A percentile compares a stretch with the other conserved stretches of the same genome.
phyloP scores from a whole-genome alignment of 2,329 filamentous ascomycete species.

The Aspergillus ustus region DNA sequence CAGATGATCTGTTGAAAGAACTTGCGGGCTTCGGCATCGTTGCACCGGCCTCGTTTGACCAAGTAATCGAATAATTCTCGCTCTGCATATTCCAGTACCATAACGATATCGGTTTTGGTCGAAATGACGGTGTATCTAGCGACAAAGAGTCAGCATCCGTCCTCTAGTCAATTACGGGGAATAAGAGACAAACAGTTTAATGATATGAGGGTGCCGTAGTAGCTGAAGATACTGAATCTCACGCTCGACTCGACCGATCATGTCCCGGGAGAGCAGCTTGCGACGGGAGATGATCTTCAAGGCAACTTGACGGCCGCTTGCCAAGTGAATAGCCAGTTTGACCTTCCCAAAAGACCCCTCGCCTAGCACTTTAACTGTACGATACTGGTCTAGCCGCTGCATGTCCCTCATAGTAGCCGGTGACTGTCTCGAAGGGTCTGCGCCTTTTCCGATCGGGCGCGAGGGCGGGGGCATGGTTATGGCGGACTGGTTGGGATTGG shows the following conservation, averaged over 20 bases:
- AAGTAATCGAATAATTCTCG: slow-evolving; percentile 98
- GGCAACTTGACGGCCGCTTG: slow-evolving; percentile 92
- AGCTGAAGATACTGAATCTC: slow-evolving; percentile 98
- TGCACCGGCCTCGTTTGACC: slow-evolving; percentile 88
- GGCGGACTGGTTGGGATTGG: slow-evolving; percentile 36
- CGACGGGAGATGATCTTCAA: slow-evolving; percentile 97
- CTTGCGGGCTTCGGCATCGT: slow-evolving; percentile 87
- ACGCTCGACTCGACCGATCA: slow-evolving; percentile 95
- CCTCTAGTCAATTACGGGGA: slow-evolving; percentile 1
- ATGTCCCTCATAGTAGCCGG: slow-evolving; percentile 62
- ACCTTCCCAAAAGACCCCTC: slow-evolving; percentile 99
- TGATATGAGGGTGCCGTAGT: slow-evolving; percentile 95
- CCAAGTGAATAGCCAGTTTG: slow-evolving; percentile 90
- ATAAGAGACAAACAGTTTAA: slow-evolving; percentile 74
- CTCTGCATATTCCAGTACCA: slow-evolving; percentile 98
- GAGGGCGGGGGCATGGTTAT: slow-evolving; percentile 45
- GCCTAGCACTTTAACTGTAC: slow-evolving; percentile 84
- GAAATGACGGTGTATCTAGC: slow-evolving; percentile 93
- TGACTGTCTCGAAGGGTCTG: slow-evolving; percentile 43
- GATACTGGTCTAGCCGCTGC: slow-evolving; percentile 90
- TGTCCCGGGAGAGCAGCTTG: slow-evolving; percentile 94
- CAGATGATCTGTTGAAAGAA: slow-evolving; percentile 99
- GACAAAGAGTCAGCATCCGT: slow-evolving; percentile 22
- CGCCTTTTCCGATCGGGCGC: slow-evolving; percentile 36
- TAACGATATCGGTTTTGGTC: slow-evolving; percentile 91